These are phyloP conservation scores for Schizothecium vesticola DNA, from an alignment of 495 filamentous ascomycete species.

Conservation along the genomic window DNA sequence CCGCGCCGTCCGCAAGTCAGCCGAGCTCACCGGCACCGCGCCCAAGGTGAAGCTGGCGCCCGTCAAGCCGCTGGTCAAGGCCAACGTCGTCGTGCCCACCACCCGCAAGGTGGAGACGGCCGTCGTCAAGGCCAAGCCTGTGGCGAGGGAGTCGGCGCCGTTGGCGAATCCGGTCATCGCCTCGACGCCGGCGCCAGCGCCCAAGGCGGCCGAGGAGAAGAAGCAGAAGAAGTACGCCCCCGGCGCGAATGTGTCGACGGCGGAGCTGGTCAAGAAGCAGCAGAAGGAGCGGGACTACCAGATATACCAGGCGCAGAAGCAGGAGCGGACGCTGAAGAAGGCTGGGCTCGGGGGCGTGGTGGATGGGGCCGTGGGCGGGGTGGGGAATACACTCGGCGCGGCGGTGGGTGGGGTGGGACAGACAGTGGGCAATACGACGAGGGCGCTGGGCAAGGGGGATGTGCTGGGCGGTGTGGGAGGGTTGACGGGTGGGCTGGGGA, in stretches of 20 bases:
- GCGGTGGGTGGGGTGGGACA: constrained; percentile 6
- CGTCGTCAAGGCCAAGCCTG: neutral
- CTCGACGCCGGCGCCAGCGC: neutral
- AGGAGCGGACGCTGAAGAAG: neutral
- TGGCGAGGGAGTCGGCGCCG: neutral
- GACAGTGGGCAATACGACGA: constrained; percentile 21
- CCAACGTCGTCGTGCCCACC: neutral
- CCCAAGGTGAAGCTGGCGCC: neutral
- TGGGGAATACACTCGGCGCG: constrained; percentile 12
- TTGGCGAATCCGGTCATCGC: neutral
- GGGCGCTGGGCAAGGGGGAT: constrained; percentile 21
- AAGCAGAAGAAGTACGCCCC: constrained; percentile 23
- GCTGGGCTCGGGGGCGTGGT: constrained; percentile 1
- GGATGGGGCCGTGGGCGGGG: constrained; percentile 13
- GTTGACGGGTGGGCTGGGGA: constrained; percentile 17
- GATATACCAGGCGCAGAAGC: neutral
- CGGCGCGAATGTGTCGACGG: constrained; percentile 19
- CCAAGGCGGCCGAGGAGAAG: constrained; percentile 3
- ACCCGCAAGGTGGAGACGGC: neutral
- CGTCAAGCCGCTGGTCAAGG: neutral
- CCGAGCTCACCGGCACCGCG: neutral
- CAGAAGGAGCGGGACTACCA: neutral
- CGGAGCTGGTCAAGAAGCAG: constrained; percentile 5
- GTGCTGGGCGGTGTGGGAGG: constrained; percentile 22
- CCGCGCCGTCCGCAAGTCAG: constrained; percentile 18